A percentile compares a stretch with the other conserved stretches of the same genome.
These are phyloP conservation scores for Russula olivacea DNA, from an alignment of 768 basidiomycete species.

Conservation along the genomic window DNA sequence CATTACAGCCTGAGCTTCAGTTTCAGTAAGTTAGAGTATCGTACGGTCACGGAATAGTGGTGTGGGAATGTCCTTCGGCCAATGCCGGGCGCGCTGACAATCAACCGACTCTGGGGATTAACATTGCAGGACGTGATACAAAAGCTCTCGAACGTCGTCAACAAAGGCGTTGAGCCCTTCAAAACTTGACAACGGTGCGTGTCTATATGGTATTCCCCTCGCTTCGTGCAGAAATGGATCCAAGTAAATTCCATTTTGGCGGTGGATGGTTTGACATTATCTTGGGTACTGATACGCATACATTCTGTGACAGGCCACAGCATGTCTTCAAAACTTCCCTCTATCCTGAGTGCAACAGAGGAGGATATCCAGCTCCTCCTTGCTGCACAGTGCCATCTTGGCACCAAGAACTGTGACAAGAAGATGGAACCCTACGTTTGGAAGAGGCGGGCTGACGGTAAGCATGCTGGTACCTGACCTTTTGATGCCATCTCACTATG, in stretches of 20 bases:
- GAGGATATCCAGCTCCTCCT: conserved; percentile 96
- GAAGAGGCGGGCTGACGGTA: conserved; percentile 94
- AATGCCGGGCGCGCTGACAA: conserved; percentile 13
- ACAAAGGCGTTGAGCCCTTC: conserved; percentile 36
- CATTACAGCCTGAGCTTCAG: background rate
- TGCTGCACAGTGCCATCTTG: conserved; percentile 93
- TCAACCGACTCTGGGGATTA: conserved; percentile 15
- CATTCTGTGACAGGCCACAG: conserved; percentile 30
- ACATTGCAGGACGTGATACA: conserved; percentile 20
- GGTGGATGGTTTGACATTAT: conserved; percentile 33
- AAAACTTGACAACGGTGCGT: conserved; percentile 41
- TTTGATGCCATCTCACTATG: conserved; percentile 13
- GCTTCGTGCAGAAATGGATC: conserved; percentile 29
- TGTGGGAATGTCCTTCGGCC: conserved; percentile 8
- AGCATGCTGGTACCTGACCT: conserved; percentile 30
- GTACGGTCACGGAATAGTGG: background rate
- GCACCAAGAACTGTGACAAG: conserved; percentile 99
- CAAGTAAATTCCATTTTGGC: conserved; percentile 27
- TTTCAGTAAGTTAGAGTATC: too few relatives aligned
- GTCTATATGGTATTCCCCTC: conserved; percentile 17
- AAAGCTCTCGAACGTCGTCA: conserved; percentile 33
- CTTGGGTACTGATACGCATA: conserved; percentile 37
- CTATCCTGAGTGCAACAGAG: conserved; percentile 88
- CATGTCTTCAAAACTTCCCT: conserved; percentile 88
- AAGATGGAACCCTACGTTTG: conserved; percentile 98